Percentiles rank a stretch among this genome's conserved stretches.
Evolutionary conservation across 108 stramenopile genomes (phyloP).

Genomic region (Hondaea fermentalgiana): DNA sequence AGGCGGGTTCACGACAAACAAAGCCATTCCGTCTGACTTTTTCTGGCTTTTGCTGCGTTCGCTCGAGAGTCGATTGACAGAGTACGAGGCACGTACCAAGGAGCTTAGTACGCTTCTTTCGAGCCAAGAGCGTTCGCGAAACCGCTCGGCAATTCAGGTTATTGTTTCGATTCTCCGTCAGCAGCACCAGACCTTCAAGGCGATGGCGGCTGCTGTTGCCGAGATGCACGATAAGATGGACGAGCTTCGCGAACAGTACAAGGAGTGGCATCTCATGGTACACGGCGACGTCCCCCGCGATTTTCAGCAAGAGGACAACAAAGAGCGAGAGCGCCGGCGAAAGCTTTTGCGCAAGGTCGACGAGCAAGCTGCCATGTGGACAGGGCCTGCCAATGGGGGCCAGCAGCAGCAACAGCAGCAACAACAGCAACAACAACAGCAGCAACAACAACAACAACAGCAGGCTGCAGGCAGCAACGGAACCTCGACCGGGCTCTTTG

Average conservation of each 20-base stretch:
- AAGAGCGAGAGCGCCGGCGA: background rate
- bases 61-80: background rate
- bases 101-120: background rate
- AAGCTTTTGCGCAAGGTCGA: constrained; percentile 19
- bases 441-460: background rate
- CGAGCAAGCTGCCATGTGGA: background rate
- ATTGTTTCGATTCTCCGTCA: background rate
- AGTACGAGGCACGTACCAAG: background rate
- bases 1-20: background rate
- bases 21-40: background rate
- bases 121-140: background rate
- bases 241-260: constrained; percentile 11
- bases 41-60: background rate
- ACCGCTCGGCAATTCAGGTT: background rate
- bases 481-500: background rate
- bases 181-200: constrained; percentile 2
- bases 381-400: background rate
- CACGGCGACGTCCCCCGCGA: background rate
- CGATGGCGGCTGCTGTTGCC: background rate
- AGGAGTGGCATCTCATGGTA: background rate
- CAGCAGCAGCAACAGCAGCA: background rate
- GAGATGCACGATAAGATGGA: constrained; percentile 13
- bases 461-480: background rate
- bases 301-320: constrained; percentile 19
- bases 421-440: background rate